Percentiles rank a stretch among this genome's conserved stretches.
Conservation (phyloP, 192 early-diverging fungal species). For the Coemansia sp. region DNA sequence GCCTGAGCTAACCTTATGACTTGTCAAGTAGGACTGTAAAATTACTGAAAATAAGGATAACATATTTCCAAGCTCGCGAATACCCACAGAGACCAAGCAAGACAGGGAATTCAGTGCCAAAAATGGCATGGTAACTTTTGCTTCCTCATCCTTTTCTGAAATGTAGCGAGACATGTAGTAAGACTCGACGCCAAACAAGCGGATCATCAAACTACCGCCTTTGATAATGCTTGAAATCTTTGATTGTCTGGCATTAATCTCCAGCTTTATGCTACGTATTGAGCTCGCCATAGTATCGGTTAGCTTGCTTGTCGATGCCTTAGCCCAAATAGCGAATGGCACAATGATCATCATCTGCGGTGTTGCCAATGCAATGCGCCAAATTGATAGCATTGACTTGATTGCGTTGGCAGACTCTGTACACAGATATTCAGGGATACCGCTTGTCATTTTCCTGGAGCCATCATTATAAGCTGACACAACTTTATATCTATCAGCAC, state of each 20-base stretch:
- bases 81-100: constrained; percentile 45
- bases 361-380: not conserved
- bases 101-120: constrained; percentile 64
- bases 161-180: too few relatives aligned
- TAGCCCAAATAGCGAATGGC: constrained; percentile 15
- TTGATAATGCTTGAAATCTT: not conserved
- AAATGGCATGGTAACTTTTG: constrained; percentile 2
- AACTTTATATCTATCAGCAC: constrained; percentile 1
- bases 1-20: too few relatives aligned
- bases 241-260: not conserved
- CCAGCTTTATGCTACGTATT: not conserved
- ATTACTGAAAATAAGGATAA: not conserved
- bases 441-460: not conserved
- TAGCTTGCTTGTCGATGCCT: not conserved
- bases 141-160: too few relatives aligned
- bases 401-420: too few relatives aligned
- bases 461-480: constrained; percentile 1
- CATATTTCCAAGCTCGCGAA: constrained; percentile 54
- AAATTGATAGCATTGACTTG: too few relatives aligned
- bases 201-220: too few relatives aligned
- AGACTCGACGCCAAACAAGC: too few relatives aligned
- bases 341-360: constrained; percentile 21
- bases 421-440: too few relatives aligned
- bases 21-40: too few relatives aligned
- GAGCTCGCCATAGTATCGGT: not conserved